Evolutionary conservation across 2,329 filamentous ascomycete species (phyloP).

Genomic region (Penicillium oxalicum): DNA sequence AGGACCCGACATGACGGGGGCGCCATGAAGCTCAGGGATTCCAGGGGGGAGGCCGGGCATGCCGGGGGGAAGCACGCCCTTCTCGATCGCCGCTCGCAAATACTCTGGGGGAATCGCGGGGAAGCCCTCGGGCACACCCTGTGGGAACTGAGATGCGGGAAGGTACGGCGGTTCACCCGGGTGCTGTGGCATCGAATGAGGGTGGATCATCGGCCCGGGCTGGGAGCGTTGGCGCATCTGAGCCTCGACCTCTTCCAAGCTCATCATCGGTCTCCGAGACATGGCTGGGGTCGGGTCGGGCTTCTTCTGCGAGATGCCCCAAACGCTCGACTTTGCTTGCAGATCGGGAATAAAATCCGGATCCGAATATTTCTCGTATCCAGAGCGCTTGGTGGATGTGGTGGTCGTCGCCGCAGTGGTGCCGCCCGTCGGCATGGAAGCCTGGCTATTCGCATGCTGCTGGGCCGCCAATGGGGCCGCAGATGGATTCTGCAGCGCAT

Average conservation of each 20-base stretch:
- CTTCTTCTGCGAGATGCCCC: slow-evolving; percentile 60
- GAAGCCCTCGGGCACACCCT: slow-evolving; percentile 27
- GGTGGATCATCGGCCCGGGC: slow-evolving; percentile 19
- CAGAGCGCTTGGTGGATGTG: slow-evolving; percentile 62
- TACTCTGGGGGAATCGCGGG: slow-evolving; percentile 40
- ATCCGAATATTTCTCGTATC: slow-evolving; percentile 87
- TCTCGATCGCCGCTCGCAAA: slow-evolving; percentile 40
- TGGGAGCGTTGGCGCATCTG: slow-evolving; percentile 68
- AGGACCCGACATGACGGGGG: slow-evolving; percentile 34
- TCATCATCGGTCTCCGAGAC: slow-evolving; percentile 70
- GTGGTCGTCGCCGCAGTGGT: slow-evolving; percentile 20
- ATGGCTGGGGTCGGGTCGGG: slow-evolving; percentile 18
- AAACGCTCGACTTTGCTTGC: slow-evolving; percentile 86
- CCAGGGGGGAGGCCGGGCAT: slow-evolving; percentile 35
- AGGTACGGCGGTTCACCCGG: slow-evolving; percentile 27
- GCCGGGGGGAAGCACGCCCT: slow-evolving; percentile 33
- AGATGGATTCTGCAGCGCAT: slow-evolving; percentile 64
- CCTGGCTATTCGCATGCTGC: slow-evolving; percentile 22
- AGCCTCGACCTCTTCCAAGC: slow-evolving; percentile 92
- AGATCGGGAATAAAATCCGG: slow-evolving; percentile 81
- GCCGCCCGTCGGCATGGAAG: slow-evolving; percentile 40
- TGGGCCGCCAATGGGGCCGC: slow-evolving; percentile 31
- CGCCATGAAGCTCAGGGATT: slow-evolving; percentile 38
- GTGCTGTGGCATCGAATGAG: slow-evolving; percentile 25
- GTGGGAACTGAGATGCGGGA: slow-evolving; percentile 31